A percentile compares a stretch with the other conserved stretches of the same genome.
Evolutionary conservation across 768 basidiomycete genomes (phyloP).

Genomic region (Mycena metata): DNA sequence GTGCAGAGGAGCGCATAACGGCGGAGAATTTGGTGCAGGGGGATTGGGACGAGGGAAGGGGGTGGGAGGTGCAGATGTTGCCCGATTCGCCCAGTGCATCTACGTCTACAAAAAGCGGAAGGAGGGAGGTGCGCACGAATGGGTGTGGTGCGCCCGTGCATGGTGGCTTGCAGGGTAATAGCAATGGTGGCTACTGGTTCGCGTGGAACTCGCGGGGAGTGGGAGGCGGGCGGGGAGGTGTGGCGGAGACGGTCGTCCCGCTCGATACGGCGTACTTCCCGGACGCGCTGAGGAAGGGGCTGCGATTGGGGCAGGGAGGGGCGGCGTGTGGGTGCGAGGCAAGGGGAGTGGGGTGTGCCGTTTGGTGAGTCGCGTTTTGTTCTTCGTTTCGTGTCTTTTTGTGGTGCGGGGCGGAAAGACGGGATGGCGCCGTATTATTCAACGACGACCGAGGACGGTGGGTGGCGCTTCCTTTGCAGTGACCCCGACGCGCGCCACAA

Average conservation of each 20-base stretch:
- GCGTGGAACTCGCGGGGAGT: no score
- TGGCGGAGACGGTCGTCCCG: slow-evolving; percentile 20
- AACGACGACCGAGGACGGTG: no score
- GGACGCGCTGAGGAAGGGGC: neutral
- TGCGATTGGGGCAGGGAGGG: neutral
- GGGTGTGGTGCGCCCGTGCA: slow-evolving; percentile 17
- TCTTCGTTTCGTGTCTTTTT: neutral
- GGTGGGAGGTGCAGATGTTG: neutral
- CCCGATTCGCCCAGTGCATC: neutral
- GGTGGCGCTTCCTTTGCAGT: no score
- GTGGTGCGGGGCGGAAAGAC: neutral
- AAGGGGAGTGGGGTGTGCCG: slow-evolving; percentile 18
- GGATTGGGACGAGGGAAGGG: slow-evolving; percentile 16
- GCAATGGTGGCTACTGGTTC: no score
- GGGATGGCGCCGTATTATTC: no score
- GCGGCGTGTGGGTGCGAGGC: slow-evolving; percentile 8
- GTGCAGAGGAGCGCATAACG: neutral
- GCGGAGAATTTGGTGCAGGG: neutral
- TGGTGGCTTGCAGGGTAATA: no score
- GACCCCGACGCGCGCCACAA: no score
- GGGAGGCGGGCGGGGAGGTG: neutral
- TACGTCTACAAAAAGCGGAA: neutral
- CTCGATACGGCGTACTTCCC: slow-evolving; percentile 18
- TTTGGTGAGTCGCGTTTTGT: slow-evolving; percentile 14
- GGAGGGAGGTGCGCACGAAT: slow-evolving; percentile 11